Evolutionary conservation across 768 basidiomycete species (phyloP).

Genomic region (Termitomyces sp.): DNA sequence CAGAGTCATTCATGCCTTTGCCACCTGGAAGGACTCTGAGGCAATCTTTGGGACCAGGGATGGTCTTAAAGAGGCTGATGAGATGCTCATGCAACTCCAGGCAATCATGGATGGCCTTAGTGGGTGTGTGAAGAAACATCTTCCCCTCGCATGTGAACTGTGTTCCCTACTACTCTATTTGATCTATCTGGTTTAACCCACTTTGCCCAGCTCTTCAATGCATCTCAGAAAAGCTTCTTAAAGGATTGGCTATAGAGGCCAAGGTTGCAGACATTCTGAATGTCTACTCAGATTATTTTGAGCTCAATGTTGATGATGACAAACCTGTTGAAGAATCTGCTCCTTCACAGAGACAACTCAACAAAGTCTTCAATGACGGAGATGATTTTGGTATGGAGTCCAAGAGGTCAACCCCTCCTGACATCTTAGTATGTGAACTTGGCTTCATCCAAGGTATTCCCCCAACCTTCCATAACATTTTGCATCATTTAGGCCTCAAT

Average conservation of each 20-base stretch:
- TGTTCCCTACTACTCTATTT: not conserved
- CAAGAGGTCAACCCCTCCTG: too few species aligned
- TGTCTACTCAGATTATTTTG: not conserved
- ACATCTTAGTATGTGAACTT: too few species aligned
- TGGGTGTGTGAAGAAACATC: not conserved
- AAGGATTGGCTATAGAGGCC: not conserved
- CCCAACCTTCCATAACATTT: too few species aligned
- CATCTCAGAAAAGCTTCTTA: not conserved
- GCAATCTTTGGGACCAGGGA: not conserved
- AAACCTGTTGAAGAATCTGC: too few species aligned
- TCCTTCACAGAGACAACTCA: too few species aligned
- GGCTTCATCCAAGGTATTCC: too few species aligned
- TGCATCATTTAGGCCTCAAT: too few species aligned
- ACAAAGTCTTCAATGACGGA: too few species aligned
- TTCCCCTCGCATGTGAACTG: not conserved
- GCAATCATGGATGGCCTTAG: not conserved
- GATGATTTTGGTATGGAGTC: too few species aligned
- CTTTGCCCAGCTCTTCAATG: not conserved
- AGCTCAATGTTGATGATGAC: not conserved
- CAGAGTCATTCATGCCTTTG: not conserved
- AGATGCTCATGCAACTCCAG: not conserved
- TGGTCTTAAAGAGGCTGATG: not conserved
- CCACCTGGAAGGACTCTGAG: not conserved
- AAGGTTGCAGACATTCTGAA: not conserved
- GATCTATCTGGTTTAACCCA: not conserved